Percentiles rank a stretch among this genome's conserved stretches.
phyloP scores from a whole-genome alignment of 2,329 filamentous ascomycete genomes.

The Trichoderma pleuroti region DNA sequence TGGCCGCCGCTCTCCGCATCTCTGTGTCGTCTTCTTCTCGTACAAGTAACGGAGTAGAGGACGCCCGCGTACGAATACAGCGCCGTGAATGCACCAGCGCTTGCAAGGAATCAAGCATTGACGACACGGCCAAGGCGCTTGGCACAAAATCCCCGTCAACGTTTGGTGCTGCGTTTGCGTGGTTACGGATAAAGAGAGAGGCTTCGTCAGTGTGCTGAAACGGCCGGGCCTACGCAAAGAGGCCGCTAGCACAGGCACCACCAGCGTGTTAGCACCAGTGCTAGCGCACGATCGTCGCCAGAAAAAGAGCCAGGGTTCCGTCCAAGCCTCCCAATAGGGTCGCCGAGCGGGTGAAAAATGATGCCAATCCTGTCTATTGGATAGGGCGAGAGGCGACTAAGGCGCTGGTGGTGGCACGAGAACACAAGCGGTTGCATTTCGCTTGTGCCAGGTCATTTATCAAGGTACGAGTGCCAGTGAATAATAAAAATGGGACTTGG shows the following conservation, averaged over 20 bases:
- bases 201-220: constrained; percentile 4
- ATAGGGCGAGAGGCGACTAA: background rate
- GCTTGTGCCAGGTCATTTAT: constrained; percentile 9
- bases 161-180: background rate
- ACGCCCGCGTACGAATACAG: background rate
- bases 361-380: background rate
- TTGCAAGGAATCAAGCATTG: background rate
- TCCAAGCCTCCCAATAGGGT: background rate
- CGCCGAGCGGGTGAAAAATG: background rate
- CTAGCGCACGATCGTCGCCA: constrained; percentile 10
- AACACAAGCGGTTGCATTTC: background rate
- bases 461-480: background rate
- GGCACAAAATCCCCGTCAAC: background rate
- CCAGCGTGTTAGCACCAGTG: background rate
- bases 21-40: background rate
- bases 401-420: background rate
- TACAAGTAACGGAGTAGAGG: background rate
- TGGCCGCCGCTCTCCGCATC: background rate
- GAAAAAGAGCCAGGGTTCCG: background rate
- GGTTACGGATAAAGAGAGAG: constrained; percentile 2
- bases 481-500: background rate
- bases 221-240: constrained; percentile 1
- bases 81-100: background rate
- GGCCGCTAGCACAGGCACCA: background rate
- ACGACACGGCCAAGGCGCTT: background rate